A percentile compares a stretch with the other conserved stretches of the same genome.
These are phyloP conservation scores for Colletotrichum scovillei DNA, from an alignment of 2,329 filamentous ascomycete species.

Conservation along the genomic window DNA sequence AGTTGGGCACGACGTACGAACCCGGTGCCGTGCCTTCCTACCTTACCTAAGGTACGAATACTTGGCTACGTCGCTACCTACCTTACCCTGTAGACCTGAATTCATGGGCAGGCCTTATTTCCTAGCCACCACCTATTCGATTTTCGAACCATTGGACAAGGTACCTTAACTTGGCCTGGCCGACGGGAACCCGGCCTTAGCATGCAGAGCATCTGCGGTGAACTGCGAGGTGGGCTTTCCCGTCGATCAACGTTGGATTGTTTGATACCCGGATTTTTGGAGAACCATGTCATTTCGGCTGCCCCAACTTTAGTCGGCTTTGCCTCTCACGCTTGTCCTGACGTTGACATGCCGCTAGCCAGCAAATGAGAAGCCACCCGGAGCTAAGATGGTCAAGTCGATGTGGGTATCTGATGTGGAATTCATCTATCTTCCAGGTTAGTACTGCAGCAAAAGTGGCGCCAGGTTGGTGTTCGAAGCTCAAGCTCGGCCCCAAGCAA, in stretches of 20 bases:
- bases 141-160: background rate
- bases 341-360: conserved; percentile 14
- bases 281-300: background rate
- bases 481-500: background rate
- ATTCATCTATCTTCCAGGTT: background rate
- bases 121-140: background rate
- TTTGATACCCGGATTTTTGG: background rate
- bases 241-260: background rate
- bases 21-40: background rate
- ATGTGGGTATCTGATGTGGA: conserved; percentile 1
- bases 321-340: conserved; percentile 2
- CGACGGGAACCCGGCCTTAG: too few species aligned
- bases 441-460: conserved; percentile 8
- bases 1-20: conserved; percentile 1
- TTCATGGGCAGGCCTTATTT: background rate
- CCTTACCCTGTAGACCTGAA: conserved; percentile 3
- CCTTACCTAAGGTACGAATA: too few species aligned
- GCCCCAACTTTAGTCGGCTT: background rate
- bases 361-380: conserved; percentile 12
- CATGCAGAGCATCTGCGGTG: background rate
- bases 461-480: background rate
- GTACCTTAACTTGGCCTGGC: background rate
- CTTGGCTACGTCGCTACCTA: background rate
- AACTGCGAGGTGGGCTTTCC: background rate
- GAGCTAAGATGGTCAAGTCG: background rate